phyloP scores from a whole-genome alignment of 208 protist genomes.

The Leptomonas pyrrhocoris region DNA sequence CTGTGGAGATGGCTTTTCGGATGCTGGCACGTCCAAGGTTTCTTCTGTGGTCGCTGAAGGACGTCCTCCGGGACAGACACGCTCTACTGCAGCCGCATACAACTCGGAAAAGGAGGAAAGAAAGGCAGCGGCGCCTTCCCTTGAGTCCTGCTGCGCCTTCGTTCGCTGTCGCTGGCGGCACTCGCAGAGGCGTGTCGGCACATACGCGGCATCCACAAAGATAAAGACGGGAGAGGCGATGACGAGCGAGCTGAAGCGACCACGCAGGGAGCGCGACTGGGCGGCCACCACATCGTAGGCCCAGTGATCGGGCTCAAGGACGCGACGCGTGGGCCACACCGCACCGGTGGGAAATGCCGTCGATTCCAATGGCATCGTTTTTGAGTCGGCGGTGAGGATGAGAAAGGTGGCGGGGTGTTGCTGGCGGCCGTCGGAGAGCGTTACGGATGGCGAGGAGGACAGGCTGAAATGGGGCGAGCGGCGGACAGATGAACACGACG shows the following conservation, averaged over 20 bases:
- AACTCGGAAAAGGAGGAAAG: slow-evolving; percentile 10
- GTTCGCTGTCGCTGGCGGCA: neutral
- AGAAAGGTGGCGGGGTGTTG: neutral
- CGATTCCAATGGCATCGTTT: neutral
- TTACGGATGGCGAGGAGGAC: neutral
- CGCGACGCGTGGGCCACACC: neutral
- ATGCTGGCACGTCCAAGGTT: neutral
- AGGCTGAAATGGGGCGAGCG: neutral
- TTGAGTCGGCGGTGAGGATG: neutral
- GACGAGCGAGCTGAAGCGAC: neutral
- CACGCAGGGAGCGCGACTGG: neutral
- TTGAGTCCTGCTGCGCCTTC: neutral
- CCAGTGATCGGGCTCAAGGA: slow-evolving; percentile 31
- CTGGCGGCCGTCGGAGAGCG: neutral
- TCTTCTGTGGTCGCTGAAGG: neutral
- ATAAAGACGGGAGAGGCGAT: slow-evolving; percentile 17
- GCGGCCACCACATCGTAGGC: slow-evolving; percentile 30
- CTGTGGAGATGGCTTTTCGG: neutral
- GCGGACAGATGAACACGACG: neutral
- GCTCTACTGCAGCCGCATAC: slow-evolving; percentile 20
- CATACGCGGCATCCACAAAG: slow-evolving; percentile 23
- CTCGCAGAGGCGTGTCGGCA: slow-evolving; percentile 19
- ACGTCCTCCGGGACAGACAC: neutral
- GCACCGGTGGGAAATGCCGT: neutral
- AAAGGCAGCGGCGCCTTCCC: neutral